Evolutionary conservation across 306 rosid species (phyloP).

Genomic region (Luffa acutangula): DNA sequence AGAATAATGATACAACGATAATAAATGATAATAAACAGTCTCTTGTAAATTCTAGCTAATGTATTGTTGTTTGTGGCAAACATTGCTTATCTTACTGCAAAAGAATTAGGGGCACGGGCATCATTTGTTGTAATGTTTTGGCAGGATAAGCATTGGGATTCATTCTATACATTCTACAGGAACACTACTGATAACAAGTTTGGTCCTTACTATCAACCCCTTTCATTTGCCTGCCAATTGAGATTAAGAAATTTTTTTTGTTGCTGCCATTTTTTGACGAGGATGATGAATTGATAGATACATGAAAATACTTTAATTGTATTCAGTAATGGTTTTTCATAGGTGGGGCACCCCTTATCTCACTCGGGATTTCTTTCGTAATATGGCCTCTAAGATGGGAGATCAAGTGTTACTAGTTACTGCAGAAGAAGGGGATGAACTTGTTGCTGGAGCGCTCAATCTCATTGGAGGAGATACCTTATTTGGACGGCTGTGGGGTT

Average conservation of each 20-base stretch:
- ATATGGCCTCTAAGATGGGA: conserved; percentile 80
- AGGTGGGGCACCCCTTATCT: conserved; percentile 97
- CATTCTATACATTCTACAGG: conserved; percentile 75
- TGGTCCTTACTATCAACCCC: conserved; percentile 13
- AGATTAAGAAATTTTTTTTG: neutral
- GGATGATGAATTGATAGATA: neutral
- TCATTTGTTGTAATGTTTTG: conserved; percentile 16
- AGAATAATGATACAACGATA: neutral
- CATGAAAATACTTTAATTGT: conserved; percentile 12
- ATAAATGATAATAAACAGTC: neutral
- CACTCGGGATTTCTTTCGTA: conserved; percentile 80
- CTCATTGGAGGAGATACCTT: conserved; percentile 90
- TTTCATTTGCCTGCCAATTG: neutral
- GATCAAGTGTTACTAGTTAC: conserved; percentile 70
- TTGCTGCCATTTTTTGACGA: neutral
- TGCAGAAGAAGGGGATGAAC: conserved; percentile 78
- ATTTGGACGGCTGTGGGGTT: conserved; percentile 94
- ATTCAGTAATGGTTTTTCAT: conserved; percentile 16
- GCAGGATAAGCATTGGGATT: conserved; percentile 91
- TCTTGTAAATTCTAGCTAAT: neutral
- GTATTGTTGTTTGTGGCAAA: neutral
- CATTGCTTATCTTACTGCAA: neutral
- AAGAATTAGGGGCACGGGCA: neutral
- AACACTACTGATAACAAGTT: conserved; percentile 90
- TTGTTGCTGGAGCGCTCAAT: conserved; percentile 93